These are phyloP conservation scores for Spathaspora girioi DNA, from an alignment of 805 yeast species.

Conservation along the genomic window DNA sequence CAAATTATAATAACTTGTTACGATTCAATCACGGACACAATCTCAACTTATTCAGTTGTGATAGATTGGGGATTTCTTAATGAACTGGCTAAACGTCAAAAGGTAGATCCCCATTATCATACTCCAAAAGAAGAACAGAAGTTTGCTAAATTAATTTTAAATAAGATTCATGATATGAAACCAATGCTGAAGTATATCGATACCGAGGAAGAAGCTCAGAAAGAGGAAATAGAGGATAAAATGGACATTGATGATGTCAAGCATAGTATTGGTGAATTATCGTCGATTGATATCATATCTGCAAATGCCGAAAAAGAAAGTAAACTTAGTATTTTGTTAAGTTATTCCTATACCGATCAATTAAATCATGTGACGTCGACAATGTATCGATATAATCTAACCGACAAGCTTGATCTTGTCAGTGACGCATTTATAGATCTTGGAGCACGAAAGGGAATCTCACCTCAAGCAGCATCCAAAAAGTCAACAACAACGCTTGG, in stretches of 20 bases:
- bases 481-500: conserved; percentile 9
- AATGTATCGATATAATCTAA: conserved; percentile 26
- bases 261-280: conserved; percentile 11
- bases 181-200: conserved; percentile 16
- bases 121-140: conserved; percentile 45
- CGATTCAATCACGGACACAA: conserved; percentile 27
- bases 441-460: conserved; percentile 19
- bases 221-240: neutral
- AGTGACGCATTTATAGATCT: conserved; percentile 29
- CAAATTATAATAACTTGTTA: conserved; percentile 41
- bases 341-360: conserved; percentile 26
- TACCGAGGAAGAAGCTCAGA: conserved; percentile 11
- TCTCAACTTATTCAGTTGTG: conserved; percentile 39
- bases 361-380: conserved; percentile 13
- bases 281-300: conserved; percentile 41
- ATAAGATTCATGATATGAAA: conserved; percentile 28
- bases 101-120: conserved; percentile 45
- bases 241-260: conserved; percentile 9
- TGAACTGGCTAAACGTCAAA: conserved; percentile 44
- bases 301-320: conserved; percentile 42
- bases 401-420: conserved; percentile 17
- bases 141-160: conserved; percentile 36
- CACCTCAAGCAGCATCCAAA: neutral
- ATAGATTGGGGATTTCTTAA: conserved; percentile 57
- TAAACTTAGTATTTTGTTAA: conserved; percentile 43